phyloP scores from a whole-genome alignment of 441 rosid species.

The Bruguiera hainesii region DNA sequence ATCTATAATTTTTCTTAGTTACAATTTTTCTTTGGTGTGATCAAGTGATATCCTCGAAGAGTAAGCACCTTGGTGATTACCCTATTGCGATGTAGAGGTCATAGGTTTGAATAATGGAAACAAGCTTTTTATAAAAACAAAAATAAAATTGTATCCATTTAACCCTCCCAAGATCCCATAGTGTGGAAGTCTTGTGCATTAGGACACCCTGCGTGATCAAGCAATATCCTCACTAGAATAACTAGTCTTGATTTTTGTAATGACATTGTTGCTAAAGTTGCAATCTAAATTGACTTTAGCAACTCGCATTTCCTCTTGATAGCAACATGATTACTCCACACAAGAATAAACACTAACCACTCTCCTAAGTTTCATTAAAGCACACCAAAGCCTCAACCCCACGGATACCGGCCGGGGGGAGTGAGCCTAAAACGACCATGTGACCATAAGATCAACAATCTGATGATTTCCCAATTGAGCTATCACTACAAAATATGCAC shows the following conservation, averaged over 20 bases:
- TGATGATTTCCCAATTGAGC: background rate
- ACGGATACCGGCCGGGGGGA: slow-evolving; percentile 26
- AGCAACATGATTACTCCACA: background rate
- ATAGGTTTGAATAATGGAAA: no score
- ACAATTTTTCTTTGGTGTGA: no score
- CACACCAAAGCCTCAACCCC: slow-evolving; percentile 30
- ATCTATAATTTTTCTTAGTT: no score
- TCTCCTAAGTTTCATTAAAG: slow-evolving; percentile 13
- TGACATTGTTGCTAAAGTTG: background rate
- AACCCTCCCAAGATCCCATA: no score
- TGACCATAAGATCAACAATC: slow-evolving; percentile 18
- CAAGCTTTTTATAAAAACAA: no score
- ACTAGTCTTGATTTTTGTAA: no score
- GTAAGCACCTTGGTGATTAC: no score
- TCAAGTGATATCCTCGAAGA: no score
- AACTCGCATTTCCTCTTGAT: background rate
- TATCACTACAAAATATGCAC: slow-evolving; percentile 42
- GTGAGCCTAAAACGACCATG: slow-evolving; percentile 54
- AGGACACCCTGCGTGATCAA: no score
- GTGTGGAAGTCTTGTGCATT: no score
- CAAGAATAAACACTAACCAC: background rate
- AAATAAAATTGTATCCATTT: no score
- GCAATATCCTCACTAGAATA: background rate
- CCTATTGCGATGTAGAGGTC: no score
- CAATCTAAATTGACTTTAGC: background rate